These are phyloP conservation scores for Teunomyces lycoperdinae DNA, from an alignment of 805 yeast species.

Conservation along the genomic window DNA sequence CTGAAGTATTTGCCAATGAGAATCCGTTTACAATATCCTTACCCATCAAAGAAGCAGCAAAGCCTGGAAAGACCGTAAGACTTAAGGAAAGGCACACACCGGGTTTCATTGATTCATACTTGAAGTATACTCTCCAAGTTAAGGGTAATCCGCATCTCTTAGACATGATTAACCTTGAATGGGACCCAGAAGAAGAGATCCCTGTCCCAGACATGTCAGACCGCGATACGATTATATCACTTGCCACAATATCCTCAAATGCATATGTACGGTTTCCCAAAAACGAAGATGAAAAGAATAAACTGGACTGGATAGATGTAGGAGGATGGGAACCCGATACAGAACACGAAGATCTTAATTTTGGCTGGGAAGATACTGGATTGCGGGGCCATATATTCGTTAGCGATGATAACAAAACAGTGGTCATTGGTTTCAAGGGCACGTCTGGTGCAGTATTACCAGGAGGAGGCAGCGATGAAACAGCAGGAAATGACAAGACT, in stretches of 20 bases:
- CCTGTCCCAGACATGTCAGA: conserved; percentile 75
- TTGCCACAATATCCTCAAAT: conserved; percentile 85
- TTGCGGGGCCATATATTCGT: conserved; percentile 89
- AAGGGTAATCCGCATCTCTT: conserved; percentile 36
- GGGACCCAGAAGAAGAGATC: conserved; percentile 54
- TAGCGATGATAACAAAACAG: conserved; percentile 51
- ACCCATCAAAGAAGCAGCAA: conserved; percentile 20
- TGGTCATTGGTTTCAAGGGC: conserved; percentile 84
- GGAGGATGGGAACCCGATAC: conserved; percentile 56
- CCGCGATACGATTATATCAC: conserved; percentile 63
- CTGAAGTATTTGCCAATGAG: conserved; percentile 22
- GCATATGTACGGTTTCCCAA: conserved; percentile 81
- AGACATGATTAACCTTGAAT: conserved; percentile 50
- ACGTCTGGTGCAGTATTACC: conserved; percentile 76
- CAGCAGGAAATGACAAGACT: conserved; percentile 73
- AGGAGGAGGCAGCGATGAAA: conserved; percentile 54
- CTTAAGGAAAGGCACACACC: conserved; percentile 47
- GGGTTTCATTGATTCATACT: conserved; percentile 61
- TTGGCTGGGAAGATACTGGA: conserved; percentile 88
- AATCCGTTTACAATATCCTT: conserved; percentile 41
- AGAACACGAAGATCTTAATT: conserved; percentile 49
- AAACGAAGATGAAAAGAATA: conserved; percentile 42
- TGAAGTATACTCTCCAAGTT: conserved; percentile 51
- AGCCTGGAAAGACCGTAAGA: conserved; percentile 21
- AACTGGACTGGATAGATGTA: conserved; percentile 85